A percentile compares a stretch with the other conserved stretches of the same genome.
These are phyloP conservation scores for Syncephalastrum sp. DNA, from an alignment of 371 early-diverging fungal genomes.

Conservation along the genomic window DNA sequence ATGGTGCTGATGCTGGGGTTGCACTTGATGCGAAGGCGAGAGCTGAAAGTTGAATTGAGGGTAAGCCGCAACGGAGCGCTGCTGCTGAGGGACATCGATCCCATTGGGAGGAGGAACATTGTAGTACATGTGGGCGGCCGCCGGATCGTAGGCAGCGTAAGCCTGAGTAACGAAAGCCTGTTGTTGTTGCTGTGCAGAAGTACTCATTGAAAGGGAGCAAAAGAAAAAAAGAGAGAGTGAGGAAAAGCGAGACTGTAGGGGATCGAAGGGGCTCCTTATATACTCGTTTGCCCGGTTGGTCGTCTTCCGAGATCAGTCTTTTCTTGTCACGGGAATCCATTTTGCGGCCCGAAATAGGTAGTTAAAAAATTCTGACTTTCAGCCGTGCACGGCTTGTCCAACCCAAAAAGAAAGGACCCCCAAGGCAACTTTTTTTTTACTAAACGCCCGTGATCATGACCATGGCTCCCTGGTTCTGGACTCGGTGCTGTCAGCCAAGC, in stretches of 20 bases:
- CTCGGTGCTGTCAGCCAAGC: too few relatives aligned
- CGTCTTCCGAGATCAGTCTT: too few relatives aligned
- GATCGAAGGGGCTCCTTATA: not conserved
- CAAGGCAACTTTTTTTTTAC: too few relatives aligned
- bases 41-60: constrained; percentile 12
- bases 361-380: too few relatives aligned
- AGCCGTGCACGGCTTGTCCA: too few relatives aligned
- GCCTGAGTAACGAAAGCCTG: constrained; percentile 7
- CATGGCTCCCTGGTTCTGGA: too few relatives aligned
- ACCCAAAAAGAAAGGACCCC: too few relatives aligned
- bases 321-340: too few relatives aligned
- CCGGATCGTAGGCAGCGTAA: constrained; percentile 9
- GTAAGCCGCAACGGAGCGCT: constrained; percentile 5
- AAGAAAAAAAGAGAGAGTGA: constrained; percentile 1
- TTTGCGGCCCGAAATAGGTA: too few relatives aligned
- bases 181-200: constrained; percentile 3
- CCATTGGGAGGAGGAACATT: not conserved
- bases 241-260: constrained; percentile 1
- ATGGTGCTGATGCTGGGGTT: constrained; percentile 15
- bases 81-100: constrained; percentile 7
- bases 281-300: too few relatives aligned
- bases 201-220: constrained; percentile 8
- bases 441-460: too few relatives aligned
- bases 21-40: constrained; percentile 8
- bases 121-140: constrained; percentile 11